These are phyloP conservation scores for Microascus cirrosus DNA, from an alignment of 2,329 filamentous ascomycete genomes.

Conservation along the genomic window DNA sequence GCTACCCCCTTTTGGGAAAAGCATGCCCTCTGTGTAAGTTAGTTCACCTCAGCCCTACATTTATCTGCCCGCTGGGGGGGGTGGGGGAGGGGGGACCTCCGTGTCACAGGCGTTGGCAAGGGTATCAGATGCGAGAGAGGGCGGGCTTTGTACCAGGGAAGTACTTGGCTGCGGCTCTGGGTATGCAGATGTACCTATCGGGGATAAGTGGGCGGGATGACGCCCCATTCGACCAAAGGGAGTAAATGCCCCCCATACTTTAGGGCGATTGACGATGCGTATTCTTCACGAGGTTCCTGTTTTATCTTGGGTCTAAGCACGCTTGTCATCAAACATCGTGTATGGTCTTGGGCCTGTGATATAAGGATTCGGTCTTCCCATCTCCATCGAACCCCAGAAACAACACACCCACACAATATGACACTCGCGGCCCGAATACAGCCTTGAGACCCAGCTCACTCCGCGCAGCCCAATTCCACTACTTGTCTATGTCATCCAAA, in stretches of 20 bases:
- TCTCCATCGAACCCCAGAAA: background rate
- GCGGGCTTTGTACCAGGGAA: background rate
- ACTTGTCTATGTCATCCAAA: background rate
- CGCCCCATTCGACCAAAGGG: background rate
- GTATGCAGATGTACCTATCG: background rate
- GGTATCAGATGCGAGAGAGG: background rate
- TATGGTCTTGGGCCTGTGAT: background rate
- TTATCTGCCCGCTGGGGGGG: background rate
- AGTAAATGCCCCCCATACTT: background rate
- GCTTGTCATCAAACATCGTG: background rate
- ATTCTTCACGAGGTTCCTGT: background rate
- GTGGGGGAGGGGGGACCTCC: background rate
- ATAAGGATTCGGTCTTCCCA: background rate
- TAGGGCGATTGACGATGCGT: background rate
- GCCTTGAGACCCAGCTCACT: background rate
- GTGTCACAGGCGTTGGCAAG: background rate
- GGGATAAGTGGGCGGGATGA: background rate
- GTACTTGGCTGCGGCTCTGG: background rate
- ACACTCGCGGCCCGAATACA: background rate
- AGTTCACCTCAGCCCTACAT: slow-evolving; percentile 1
- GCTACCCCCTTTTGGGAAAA: slow-evolving; percentile 4
- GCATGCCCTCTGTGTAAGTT: background rate
- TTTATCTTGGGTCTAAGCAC: background rate
- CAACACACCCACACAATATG: background rate
- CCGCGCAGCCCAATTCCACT: background rate